A percentile compares a stretch with the other conserved stretches of the same genome.
Evolutionary conservation across 768 basidiomycete species (phyloP).

Genomic region (Vararia minispora): DNA sequence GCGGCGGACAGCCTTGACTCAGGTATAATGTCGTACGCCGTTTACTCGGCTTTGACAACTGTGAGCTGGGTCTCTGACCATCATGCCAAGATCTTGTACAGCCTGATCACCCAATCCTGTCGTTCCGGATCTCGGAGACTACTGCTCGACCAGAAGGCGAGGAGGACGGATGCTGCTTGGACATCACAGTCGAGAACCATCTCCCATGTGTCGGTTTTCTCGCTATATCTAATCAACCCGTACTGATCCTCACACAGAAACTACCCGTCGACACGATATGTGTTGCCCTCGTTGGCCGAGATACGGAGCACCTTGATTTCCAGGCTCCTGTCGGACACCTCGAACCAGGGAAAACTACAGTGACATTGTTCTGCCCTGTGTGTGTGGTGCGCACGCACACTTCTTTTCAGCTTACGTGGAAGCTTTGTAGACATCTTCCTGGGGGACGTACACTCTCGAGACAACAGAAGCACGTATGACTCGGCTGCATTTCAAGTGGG

Average conservation of each 20-base stretch:
- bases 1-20: conserved; percentile 42
- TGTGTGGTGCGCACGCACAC: conserved; percentile 18
- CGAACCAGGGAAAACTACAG: conserved; percentile 42
- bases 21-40: conserved; percentile 26
- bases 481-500: conserved; percentile 57
- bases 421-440: conserved; percentile 30
- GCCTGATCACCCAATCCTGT: conserved; percentile 59
- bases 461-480: conserved; percentile 56
- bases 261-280: conserved; percentile 52
- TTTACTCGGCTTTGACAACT: not conserved
- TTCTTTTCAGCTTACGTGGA: not conserved
- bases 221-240: conserved; percentile 17
- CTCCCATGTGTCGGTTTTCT: conserved; percentile 76
- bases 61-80: conserved; percentile 3
- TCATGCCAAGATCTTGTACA: conserved; percentile 47
- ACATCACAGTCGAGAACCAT: conserved; percentile 49
- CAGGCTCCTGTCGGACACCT: conserved; percentile 30
- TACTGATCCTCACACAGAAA: conserved; percentile 26
- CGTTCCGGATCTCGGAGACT: conserved; percentile 32
- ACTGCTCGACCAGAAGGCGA: conserved; percentile 41
- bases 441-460: conserved; percentile 61
- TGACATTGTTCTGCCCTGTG: conserved; percentile 66
- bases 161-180: conserved; percentile 55
- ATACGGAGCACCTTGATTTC: conserved; percentile 53
- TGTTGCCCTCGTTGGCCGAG: conserved; percentile 49